Conservation (phyloP, 306 rosid species). For the Potentilla sterilis region DNA sequence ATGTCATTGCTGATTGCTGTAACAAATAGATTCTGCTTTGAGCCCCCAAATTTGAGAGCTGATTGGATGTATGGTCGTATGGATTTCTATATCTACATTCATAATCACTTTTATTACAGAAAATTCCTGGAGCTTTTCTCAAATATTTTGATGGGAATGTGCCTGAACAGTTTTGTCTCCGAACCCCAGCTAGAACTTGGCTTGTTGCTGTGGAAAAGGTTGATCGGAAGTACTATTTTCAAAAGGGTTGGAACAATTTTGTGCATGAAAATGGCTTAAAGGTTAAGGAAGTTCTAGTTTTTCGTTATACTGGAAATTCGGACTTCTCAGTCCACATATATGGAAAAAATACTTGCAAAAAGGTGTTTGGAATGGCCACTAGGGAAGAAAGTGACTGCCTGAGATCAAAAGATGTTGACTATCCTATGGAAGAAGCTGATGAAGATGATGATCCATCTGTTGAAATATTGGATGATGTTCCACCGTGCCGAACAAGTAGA, state of each 20-base stretch:
- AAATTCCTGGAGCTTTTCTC: not conserved
- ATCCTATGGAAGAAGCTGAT: not conserved
- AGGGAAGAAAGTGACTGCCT: not conserved
- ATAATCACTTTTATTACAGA: not conserved
- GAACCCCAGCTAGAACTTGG: conserved; percentile 1
- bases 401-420: not conserved
- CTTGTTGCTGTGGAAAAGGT: not conserved
- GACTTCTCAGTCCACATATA: conserved; percentile 24
- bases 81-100: not conserved
- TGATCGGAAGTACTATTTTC: not conserved
- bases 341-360: conserved; percentile 14
- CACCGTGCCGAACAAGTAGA: not conserved
- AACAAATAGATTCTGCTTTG: too few species aligned
- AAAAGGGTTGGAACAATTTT: conserved; percentile 12
- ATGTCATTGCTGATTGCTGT: too few species aligned
- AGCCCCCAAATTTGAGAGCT: too few species aligned
- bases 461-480: not conserved
- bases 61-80: not conserved
- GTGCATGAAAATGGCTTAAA: not conserved
- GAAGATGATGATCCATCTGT: not conserved
- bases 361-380: not conserved
- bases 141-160: not conserved
- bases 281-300: conserved; percentile 23
- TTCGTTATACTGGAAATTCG: conserved; percentile 15
- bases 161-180: not conserved